phyloP scores from a whole-genome alignment of 768 basidiomycete species.

The Mycena olivaceomarginata region DNA sequence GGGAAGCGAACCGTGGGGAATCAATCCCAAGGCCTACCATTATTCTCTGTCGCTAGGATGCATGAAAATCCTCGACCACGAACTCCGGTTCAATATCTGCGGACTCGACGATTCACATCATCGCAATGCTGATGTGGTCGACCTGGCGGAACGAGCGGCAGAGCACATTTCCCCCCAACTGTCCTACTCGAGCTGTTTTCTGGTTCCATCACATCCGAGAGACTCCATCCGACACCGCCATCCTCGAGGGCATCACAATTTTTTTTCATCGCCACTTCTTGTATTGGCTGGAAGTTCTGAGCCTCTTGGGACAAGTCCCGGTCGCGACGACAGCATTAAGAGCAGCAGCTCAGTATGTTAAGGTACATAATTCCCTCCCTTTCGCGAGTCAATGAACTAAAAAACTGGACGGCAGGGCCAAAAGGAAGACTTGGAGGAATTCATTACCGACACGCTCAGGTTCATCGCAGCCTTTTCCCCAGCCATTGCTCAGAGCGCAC shows the following conservation, averaged over 20 bases:
- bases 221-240: neutral
- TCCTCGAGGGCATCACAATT: too few species aligned
- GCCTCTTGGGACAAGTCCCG: neutral
- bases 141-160: neutral
- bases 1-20: neutral
- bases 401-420: neutral
- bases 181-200: neutral
- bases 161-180: neutral
- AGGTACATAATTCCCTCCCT: neutral
- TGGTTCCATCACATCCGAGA: neutral
- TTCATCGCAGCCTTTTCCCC: neutral
- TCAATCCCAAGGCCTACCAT: neutral
- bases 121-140: neutral
- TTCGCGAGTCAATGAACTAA: neutral
- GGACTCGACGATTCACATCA: slow-evolving; percentile 3
- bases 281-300: neutral
- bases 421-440: neutral
- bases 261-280: neutral
- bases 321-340: neutral
- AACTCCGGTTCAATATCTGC: slow-evolving; percentile 12
- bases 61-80: neutral
- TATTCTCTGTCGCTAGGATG: neutral
- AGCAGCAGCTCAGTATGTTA: neutral
- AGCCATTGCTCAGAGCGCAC: neutral
- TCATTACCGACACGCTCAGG: too few species aligned